phyloP scores from a whole-genome alignment of 2,329 filamentous ascomycete genomes.

The Aspergillus ochraceoroseus region DNA sequence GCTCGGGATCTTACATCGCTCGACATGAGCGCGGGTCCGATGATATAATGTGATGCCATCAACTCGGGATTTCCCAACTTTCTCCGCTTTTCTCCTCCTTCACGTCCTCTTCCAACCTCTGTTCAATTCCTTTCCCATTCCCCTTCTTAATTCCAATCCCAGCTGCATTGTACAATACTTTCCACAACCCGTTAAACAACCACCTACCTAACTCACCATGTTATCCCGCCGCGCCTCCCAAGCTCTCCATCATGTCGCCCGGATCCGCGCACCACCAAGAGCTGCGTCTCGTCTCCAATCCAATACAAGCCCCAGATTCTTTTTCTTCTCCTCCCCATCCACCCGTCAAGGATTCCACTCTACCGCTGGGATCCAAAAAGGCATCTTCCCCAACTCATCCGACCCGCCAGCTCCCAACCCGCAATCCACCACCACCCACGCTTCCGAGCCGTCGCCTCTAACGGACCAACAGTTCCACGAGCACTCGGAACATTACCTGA shows the following conservation, averaged over 20 bases:
- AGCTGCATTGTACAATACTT: background rate
- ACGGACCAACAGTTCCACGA: slow-evolving; percentile 69
- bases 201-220: slow-evolving; percentile 25
- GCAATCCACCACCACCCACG: slow-evolving; percentile 38
- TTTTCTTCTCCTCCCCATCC: slow-evolving; percentile 8
- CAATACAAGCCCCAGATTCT: slow-evolving; percentile 8
- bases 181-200: background rate
- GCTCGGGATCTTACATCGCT: too few relatives aligned
- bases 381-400: slow-evolving; percentile 57
- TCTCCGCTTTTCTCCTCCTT: slow-evolving; percentile 2
- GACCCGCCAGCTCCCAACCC: slow-evolving; percentile 48
- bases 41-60: slow-evolving; percentile 17
- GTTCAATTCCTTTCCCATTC: slow-evolving; percentile 4
- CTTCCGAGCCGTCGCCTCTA: slow-evolving; percentile 58
- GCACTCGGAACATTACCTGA: slow-evolving; percentile 69
- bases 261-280: slow-evolving; percentile 15
- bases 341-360: slow-evolving; percentile 33
- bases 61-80: background rate
- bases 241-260: slow-evolving; percentile 31
- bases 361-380: slow-evolving; percentile 40
- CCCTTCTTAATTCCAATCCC: background rate
- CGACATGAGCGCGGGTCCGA: slow-evolving; percentile 1
- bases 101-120: slow-evolving; percentile 5
- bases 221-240: slow-evolving; percentile 41
- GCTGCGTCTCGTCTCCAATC: slow-evolving; percentile 18